phyloP scores from a whole-genome alignment of 352 stramenopile species.

The Pythium oligandrum region DNA sequence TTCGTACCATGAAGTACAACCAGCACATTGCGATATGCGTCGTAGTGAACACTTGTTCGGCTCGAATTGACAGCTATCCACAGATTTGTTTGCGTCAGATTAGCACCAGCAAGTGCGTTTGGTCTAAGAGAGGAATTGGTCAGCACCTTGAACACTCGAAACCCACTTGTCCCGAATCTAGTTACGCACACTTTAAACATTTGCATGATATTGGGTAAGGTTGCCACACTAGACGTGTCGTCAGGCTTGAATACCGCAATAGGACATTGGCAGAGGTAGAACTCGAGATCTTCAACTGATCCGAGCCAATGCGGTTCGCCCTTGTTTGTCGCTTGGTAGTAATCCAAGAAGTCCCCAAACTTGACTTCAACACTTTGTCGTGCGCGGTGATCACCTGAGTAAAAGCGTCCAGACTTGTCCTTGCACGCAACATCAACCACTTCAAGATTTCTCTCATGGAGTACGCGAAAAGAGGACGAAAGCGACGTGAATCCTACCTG shows the following conservation, averaged over 20 bases:
- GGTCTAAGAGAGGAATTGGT: conserved; percentile 23
- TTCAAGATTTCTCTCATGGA: conserved; percentile 9
- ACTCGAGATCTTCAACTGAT: conserved; percentile 63
- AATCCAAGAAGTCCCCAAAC: conserved; percentile 79
- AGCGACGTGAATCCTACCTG: conserved; percentile 13
- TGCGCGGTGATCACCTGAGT: conserved; percentile 48
- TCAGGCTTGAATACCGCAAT: conserved; percentile 54
- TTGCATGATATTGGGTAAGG: conserved; percentile 51
- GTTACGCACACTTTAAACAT: conserved; percentile 49
- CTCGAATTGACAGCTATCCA: conserved; percentile 68
- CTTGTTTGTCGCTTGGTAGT: conserved; percentile 44
- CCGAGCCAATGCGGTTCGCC: conserved; percentile 60
- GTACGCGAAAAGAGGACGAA: not conserved
- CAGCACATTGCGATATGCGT: conserved; percentile 78
- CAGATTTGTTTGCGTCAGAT: conserved; percentile 79
- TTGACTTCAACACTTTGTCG: conserved; percentile 73
- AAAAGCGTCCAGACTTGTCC: conserved; percentile 31
- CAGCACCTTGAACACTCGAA: too few relatives aligned
- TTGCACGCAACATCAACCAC: conserved; percentile 82
- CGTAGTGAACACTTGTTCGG: conserved; percentile 73
- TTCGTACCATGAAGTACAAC: conserved; percentile 70
- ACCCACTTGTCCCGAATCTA: not conserved
- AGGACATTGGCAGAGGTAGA: conserved; percentile 80
- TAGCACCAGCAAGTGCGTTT: conserved; percentile 23
- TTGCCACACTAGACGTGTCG: conserved; percentile 30